Base-by-base conservation (phyloP, 2,329 filamentous ascomycete species). In the Cordyceps tenuipes region DNA sequence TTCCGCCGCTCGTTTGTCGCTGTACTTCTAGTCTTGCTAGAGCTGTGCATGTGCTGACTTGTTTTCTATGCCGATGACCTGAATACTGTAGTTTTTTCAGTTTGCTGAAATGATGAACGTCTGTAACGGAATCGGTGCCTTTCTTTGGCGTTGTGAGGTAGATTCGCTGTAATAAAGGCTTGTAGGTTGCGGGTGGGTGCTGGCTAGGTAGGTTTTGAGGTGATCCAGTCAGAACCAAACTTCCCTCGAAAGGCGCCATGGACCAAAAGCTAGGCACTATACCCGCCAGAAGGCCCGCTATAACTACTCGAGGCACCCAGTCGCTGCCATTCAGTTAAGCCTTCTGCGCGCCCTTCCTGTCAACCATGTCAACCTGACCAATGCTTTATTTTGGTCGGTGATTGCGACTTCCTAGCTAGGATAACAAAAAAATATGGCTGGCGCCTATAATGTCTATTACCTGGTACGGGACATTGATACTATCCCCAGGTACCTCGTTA, bases 331-430 rank as follows among this genome's bases (percentile, higher is more conserved):
- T 26, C n/a, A 41, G 34, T 15, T 43, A 47, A 44, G 47, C 39
- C 47, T 23, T 47, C 6, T 21, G 48, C 57, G 57, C 57, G 57
- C 57, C 57, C 57, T 59, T n/a, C n/a, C n/a, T n/a, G n/a, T n/a
- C n/a, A n/a, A n/a, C n/a, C 49, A 59, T 59, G 57, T 59, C 57
- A 59, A 51, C 34, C 34, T 36, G 34, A 36, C 34, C 34, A 8
- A 36, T 36, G 34, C 7, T 13, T n/a, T 12, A 12, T 36, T 10
- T 36, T 36, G 12, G 29, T 29, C 29, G 5, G 7, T 8, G 29
- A 8, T 7, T 6, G 29, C 29, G 29, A 29, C 29, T 4, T 36
- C 34, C 34, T 36, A 10, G 34, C 34, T 36, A 10, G 13, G 34
- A 36, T 36, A 36, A 36, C 12, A 3, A 36, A 10, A 36, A 12